phyloP scores from a whole-genome alignment of 331 rosid species.

The Dryas integrifolia region DNA sequence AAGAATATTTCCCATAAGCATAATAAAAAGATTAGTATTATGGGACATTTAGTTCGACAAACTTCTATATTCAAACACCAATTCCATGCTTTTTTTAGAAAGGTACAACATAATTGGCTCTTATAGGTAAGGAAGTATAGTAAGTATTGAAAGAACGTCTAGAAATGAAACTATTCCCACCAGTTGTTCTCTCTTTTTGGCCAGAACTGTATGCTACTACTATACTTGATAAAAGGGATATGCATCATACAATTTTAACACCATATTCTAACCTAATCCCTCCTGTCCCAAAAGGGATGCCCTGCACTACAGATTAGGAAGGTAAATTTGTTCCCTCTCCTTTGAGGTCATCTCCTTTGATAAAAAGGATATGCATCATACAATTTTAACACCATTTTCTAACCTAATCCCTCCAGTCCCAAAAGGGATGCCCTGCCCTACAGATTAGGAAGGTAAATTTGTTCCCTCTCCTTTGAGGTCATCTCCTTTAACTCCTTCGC shows the following conservation, averaged over 20 bases:
- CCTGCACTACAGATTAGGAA: neutral
- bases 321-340: neutral
- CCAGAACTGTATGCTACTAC: neutral
- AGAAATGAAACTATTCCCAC: neutral
- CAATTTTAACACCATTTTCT: neutral
- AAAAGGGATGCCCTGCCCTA: neutral
- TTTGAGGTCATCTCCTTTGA: neutral
- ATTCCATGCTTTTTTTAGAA: neutral
- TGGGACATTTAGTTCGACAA: neutral
- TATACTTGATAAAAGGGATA: neutral
- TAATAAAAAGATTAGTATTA: neutral
- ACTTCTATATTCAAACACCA: conserved; percentile 1
- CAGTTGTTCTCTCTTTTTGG: neutral
- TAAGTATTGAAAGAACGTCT: neutral
- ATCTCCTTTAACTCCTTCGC: neutral
- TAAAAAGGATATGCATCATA: neutral
- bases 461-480: neutral
- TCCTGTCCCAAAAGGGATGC: neutral
- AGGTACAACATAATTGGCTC: neutral
- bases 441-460: neutral
- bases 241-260: neutral
- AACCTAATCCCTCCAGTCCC: neutral
- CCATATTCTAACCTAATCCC: neutral
- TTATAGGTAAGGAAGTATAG: neutral
- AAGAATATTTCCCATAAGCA: neutral